Evolutionary conservation across 768 basidiomycete species (phyloP).

Genomic region (Termitomyces sp.): DNA sequence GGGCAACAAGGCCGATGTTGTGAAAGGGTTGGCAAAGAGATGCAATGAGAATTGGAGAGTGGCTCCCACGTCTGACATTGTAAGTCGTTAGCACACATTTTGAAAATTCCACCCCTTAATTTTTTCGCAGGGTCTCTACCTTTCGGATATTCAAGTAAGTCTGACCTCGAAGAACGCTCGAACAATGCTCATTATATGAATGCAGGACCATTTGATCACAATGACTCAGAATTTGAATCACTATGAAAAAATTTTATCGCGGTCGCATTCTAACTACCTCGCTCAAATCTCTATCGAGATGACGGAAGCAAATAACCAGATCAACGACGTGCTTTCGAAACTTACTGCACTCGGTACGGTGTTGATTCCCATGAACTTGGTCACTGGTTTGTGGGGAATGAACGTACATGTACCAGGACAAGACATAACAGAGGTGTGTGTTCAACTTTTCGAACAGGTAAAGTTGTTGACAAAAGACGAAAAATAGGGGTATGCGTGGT

Average conservation of each 20-base stretch:
- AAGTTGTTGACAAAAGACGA: constrained; percentile 15
- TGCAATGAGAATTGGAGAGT: constrained; percentile 99
- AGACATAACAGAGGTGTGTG: constrained; percentile 36
- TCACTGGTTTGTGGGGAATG: constrained; percentile 99
- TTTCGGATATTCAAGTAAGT: constrained; percentile 85
- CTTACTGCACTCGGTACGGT: constrained; percentile 97
- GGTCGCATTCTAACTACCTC: constrained; percentile 98
- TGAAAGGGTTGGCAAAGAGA: constrained; percentile 95
- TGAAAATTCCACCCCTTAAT: background rate
- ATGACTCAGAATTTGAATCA: constrained; percentile 99
- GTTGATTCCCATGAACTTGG: constrained; percentile 94
- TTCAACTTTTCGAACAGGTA: background rate
- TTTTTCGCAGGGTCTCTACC: constrained; percentile 71
- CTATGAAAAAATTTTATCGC: constrained; percentile 98
- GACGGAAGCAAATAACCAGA: constrained; percentile 99
- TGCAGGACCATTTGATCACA: constrained; percentile 92
- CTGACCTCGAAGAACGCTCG: background rate
- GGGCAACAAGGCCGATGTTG: constrained; percentile 99
- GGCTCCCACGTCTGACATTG: constrained; percentile 96
- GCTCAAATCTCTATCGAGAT: constrained; percentile 99
- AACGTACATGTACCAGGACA: constrained; percentile 96
- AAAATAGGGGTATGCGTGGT: constrained; percentile 66
- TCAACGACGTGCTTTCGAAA: constrained; percentile 97
- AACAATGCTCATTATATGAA: background rate
- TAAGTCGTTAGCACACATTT: constrained; percentile 26